Base-by-base conservation (phyloP, 768 basidiomycete genomes). In the Lactifluus hygrophoroides region DNA sequence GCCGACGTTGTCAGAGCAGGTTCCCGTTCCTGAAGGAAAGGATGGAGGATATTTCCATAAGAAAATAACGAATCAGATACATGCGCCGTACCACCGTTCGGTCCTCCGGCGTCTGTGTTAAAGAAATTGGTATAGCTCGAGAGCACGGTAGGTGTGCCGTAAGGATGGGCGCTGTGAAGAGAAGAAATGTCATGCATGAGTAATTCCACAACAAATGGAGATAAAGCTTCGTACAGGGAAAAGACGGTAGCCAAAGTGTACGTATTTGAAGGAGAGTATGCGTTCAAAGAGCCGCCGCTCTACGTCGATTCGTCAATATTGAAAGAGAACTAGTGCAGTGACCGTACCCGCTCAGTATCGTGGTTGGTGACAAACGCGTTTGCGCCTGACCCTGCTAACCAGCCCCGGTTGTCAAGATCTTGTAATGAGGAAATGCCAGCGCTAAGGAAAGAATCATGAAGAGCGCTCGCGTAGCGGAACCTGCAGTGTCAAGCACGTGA, bases 351-450 rank as follows among this genome's bases (percentile, higher is more conserved):
- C 67, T 86, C 86, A 1, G 85, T 86, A 62, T 87, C 86, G 56
- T 86, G 85, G 64, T 87, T 85, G 0, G 80, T 72, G 4, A 86
- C 83, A 58, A 86, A 86, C 7, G 82, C 77, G 61, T 86, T 87
- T 0, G 85, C 84, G 16, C 65, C 62, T 0, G 67, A 70, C 2
- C 83, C 75, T 0, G 78, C 43, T 1, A 85, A 72, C 84, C 84
- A 88, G 2, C 82, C 83, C 66, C 68, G 71, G 57, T 69, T 75
- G 34, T 84, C 79, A 16, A 85, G 66, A 60, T 77, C 74, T 63
- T 80, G 74, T 23, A 86, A 69, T 38, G 65, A 72, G 3, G 78
- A 76, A 25, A 88, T 82, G 0, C 77, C 77, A 34, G 75, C 69
- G 9, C 73, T 73, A 2, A 70, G 70, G 69, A 86, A 86, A 0